Percentiles rank a stretch among this genome's conserved stretches.
phyloP scores from a whole-genome alignment of 441 rosid species.

The Populus tomentosa region DNA sequence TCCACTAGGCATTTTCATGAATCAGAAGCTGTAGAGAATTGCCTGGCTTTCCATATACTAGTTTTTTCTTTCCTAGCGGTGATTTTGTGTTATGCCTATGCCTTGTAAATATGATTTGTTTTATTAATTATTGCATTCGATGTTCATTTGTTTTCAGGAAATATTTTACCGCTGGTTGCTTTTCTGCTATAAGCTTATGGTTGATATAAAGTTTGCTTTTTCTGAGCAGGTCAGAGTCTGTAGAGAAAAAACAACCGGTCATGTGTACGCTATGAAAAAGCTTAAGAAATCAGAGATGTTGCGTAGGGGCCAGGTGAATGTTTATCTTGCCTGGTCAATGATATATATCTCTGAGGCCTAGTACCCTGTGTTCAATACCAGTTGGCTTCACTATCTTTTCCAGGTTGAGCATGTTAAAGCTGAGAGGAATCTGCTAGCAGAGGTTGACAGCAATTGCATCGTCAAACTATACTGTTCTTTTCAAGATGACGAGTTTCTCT shows the following conservation, averaged over 20 bases:
- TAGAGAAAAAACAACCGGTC: constrained; percentile 79
- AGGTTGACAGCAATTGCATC: constrained; percentile 95
- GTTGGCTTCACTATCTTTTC: constrained; percentile 13
- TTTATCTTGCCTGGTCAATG: constrained; percentile 10
- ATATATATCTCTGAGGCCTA: constrained; percentile 7
- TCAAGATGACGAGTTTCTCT: constrained; percentile 96
- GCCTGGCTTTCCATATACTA: not conserved
- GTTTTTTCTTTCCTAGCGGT: not conserved
- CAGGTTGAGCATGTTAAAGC: constrained; percentile 99
- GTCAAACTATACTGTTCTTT: constrained; percentile 94
- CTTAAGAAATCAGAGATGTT: constrained; percentile 98
- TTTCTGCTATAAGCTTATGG: not conserved
- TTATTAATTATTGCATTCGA: not conserved
- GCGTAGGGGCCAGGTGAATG: constrained; percentile 90
- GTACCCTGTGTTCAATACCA: constrained; percentile 12
- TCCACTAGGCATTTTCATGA: not conserved
- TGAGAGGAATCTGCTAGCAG: constrained; percentile 93
- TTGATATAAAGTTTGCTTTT: constrained; percentile 14
- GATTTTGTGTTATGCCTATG: not conserved
- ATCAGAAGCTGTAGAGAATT: not conserved
- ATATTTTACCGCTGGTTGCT: not conserved
- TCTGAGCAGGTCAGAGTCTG: constrained; percentile 78
- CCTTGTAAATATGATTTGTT: not conserved
- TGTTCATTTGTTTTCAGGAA: not conserved
- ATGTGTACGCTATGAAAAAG: constrained; percentile 96